Conservation (phyloP, 768 basidiomycete species). For the Lactarius akahatsu region DNA sequence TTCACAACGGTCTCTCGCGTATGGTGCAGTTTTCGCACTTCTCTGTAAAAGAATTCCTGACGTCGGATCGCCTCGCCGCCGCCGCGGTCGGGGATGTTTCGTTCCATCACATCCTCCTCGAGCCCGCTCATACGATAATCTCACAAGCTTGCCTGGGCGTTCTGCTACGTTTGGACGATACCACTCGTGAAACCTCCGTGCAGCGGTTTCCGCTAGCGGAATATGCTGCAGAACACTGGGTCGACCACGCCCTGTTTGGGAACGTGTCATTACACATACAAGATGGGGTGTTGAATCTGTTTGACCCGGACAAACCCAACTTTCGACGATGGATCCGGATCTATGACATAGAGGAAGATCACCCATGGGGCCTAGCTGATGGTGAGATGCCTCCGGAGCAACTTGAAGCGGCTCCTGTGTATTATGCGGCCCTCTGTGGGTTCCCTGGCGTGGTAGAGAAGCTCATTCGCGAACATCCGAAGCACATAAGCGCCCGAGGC, state of each 20-base stretch:
- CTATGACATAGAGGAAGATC: background rate
- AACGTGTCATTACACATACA: background rate
- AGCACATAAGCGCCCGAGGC: background rate
- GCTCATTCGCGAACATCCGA: background rate
- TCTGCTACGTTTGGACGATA: background rate
- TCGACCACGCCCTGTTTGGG: background rate
- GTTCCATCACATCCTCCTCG: background rate
- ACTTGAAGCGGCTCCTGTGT: background rate
- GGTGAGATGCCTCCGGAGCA: background rate
- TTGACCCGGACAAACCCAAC: background rate
- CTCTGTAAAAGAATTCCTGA: background rate
- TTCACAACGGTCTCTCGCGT: background rate
- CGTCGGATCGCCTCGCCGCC: background rate
- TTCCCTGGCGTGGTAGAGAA: background rate
- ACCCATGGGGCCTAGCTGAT: background rate
- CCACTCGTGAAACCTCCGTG: background rate
- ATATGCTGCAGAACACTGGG: background rate
- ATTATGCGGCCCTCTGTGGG: background rate
- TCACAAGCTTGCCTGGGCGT: background rate
- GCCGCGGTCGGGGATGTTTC: background rate
- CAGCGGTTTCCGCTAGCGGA: background rate
- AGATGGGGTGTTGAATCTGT: background rate
- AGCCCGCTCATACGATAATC: background rate
- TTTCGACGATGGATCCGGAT: background rate
- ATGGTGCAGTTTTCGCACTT: conserved; percentile 9